Conservation (phyloP, 2,329 filamentous ascomycete genomes). For the Canariomyces notabilis region DNA sequence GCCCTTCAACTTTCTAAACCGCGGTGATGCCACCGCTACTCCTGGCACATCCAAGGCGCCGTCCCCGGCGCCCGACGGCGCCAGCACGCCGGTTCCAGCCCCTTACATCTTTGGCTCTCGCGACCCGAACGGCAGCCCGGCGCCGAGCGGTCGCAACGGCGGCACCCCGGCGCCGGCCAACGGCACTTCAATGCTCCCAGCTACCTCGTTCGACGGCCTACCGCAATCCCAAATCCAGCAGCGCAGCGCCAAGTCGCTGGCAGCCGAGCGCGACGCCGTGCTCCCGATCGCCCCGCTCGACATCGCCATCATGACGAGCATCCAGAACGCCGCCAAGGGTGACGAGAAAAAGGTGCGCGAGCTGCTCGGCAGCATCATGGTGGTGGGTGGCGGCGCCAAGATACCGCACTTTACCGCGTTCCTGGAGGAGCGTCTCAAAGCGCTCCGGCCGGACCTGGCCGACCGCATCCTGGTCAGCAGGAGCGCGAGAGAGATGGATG, state of each 20-base stretch:
- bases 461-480: conserved; percentile 59
- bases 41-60: conserved; percentile 82
- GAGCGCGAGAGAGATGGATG: conserved; percentile 88
- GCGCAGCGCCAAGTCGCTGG: conserved; percentile 49
- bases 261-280: conserved; percentile 70
- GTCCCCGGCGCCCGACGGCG: conserved; percentile 77
- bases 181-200: conserved; percentile 17
- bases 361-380: conserved; percentile 84
- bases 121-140: conserved; percentile 45
- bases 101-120: conserved; percentile 52
- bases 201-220: conserved; percentile 13
- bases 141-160: conserved; percentile 48
- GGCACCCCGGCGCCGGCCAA: conserved; percentile 39
- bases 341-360: conserved; percentile 93
- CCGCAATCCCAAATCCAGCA: conserved; percentile 24
- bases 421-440: conserved; percentile 76
- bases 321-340: conserved; percentile 77
- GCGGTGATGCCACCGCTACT: conserved; percentile 67
- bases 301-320: conserved; percentile 81
- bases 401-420: conserved; percentile 73
- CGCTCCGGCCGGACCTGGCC: conserved; percentile 54
- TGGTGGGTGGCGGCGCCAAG: conserved; percentile 80
- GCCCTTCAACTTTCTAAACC: conserved; percentile 64
- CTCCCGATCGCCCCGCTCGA: conserved; percentile 82
- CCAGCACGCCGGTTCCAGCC: conserved; percentile 59